Evolutionary conservation across 106 monocot genomes (phyloP), one percentile per base, ranked within the genome.

Genomic region (Amphibolis antarctica): DNA sequence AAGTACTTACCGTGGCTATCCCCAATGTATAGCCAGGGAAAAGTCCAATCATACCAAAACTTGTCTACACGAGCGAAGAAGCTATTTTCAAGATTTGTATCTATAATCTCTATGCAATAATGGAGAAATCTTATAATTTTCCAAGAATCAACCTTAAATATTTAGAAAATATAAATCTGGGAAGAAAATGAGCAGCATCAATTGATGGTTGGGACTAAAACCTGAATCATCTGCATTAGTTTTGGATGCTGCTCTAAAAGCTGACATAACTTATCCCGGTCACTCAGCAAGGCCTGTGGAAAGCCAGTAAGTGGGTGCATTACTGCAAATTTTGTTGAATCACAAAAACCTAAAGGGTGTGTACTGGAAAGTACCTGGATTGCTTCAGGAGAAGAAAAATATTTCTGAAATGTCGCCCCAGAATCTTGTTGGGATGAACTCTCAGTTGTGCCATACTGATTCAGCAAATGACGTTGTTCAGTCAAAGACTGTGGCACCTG

Each of bases 161-260:
- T 36, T 2, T 36, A 36, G 36, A 36, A 36, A 4, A 36, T 36
- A 4, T 4, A 4, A 36, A 36, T 36, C 36, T n/a, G n/a, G 7
- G 36, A 36, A 36, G 7, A 36, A 36, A 36, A 4, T 4, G 36
- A 4, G 36, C 7, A 36, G 36, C 36, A 36, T 4, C 4, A 36
- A 49, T 10, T 49, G 4, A 49, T 19, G 12, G 12, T 19, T 49
- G 12, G 49, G 0, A 44, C 46, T 58, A 71, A 76, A 74, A 96
- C 96, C 96, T 96, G 89, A 69, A 96, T 89, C 96, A 96, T 96
- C 66, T 96, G 84, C 86, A 96, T 90, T 71, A 96, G 67, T 66
- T 96, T 96, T 18, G 96, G 96, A 57, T 96, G 86, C 60, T 86
- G 83, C 72, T 96, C 96, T 4, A 96, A 66, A 76, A 96, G 84